Evolutionary conservation across 805 yeast genomes (phyloP), one percentile per base, ranked within the genome.

Genomic region (Henningerozyma blattae): DNA sequence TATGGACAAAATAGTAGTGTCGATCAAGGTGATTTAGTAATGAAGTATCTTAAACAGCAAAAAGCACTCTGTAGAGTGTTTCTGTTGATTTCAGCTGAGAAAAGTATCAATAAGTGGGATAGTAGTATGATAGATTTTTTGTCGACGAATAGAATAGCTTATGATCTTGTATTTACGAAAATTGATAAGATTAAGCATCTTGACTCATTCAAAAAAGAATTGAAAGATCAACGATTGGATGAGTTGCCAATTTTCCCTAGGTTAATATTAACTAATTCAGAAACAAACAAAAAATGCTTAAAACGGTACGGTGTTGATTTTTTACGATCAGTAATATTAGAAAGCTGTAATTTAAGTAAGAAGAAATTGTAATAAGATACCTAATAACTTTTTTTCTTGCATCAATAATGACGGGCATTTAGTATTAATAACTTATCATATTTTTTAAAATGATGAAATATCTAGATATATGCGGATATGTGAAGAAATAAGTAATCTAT

Each of bases 101-200:
- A 64, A 29, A 89, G 89, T 0, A 57, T 81, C 30, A 65, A 66
- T 16, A 66, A 63, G 1, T 68, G 69, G 36, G 95, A 86, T 52
- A 49, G 54, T 13, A 49, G 48, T 16, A 64, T 83, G 6, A 52
- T 81, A 2, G 65, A 67, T 4, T 60, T 66, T 32, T 54, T 85
- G 31, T 59, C 56, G 1, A 58, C 58, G 2, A 47, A 59, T 32
- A 94, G 89, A 1, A 62, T 75, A 4, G 74, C 81, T 1, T 83
- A 77, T 54, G 89, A 82, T 39, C 56, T 85, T 5, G 70, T 85
- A 0, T 70, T 84, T 52, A 85, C 93, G 18, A 85, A 85, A 46
- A 69, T 77, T 31, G 95, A 86, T 50, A 65, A 65, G 40, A 47
- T 78, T 4, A 55, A 57, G 18, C 42, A 46, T 3, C 48, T 59